phyloP scores from a whole-genome alignment of 257 asterid species.

The Penstemon davidsonii region DNA sequence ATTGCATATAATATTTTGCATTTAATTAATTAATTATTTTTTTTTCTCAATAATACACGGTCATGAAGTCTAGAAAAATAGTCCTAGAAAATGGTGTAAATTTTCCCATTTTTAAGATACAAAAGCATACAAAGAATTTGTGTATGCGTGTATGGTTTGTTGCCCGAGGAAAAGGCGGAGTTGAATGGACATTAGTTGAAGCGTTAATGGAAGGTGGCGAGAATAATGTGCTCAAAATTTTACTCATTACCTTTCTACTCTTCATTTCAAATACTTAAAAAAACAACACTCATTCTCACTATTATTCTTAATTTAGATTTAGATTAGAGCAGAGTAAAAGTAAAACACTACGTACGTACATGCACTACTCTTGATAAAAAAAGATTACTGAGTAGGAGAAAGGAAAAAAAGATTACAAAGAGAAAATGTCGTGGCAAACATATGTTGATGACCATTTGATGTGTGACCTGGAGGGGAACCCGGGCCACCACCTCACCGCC shows the following conservation, averaged over 20 bases:
- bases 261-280: constrained; percentile 1
- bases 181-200: constrained; percentile 3
- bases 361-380: no score
- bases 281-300: background rate
- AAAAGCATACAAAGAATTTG: no score
- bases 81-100: no score
- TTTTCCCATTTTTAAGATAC: no score
- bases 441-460: constrained; percentile 62
- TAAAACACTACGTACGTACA: no score
- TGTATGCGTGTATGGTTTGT: no score
- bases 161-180: constrained; percentile 7
- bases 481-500: constrained; percentile 46
- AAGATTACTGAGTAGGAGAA: background rate
- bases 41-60: no score
- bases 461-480: constrained; percentile 55
- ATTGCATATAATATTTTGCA: no score
- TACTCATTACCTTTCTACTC: background rate
- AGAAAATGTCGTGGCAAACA: constrained; percentile 64
- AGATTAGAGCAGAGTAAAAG: background rate
- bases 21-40: no score
- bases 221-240: constrained; percentile 3
- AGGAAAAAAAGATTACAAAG: no score
- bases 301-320: no score
- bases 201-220: constrained; percentile 3
- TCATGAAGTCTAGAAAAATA: no score